Conservation (phyloP, 2,329 filamentous ascomycete species). For the Diaporthe sp. region DNA sequence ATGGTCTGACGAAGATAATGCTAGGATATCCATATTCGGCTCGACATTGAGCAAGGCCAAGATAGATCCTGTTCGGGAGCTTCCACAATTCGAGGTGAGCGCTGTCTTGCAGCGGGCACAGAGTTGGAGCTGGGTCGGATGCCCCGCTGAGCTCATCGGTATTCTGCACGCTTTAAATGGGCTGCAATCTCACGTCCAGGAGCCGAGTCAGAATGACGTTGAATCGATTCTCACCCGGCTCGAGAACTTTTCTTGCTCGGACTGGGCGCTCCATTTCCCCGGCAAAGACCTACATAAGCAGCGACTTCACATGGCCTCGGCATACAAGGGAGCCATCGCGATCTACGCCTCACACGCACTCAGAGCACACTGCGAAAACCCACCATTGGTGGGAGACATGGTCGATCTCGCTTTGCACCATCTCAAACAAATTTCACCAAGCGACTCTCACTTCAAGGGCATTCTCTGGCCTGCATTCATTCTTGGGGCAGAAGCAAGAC, state of each 20-base stretch:
- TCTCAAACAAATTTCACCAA: constrained; percentile 24
- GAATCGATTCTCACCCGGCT: background rate
- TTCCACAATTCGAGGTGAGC: background rate
- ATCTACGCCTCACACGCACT: background rate
- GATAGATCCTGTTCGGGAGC: background rate
- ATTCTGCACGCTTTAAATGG: background rate
- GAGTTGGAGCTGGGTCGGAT: constrained; percentile 5
- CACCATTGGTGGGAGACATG: background rate
- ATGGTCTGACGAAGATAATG: background rate
- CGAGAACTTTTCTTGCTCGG: background rate
- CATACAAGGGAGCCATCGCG: background rate
- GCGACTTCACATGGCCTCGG: background rate
- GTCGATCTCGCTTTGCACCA: background rate
- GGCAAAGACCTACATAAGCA: background rate
- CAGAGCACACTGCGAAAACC: background rate
- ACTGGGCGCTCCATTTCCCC: background rate
- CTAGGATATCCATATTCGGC: constrained; percentile 14
- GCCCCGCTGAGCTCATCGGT: background rate
- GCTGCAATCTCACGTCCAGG: background rate
- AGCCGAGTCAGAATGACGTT: background rate
- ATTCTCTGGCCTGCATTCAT: constrained; percentile 34
- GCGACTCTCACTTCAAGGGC: constrained; percentile 35
- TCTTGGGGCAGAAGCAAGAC: constrained; percentile 28
- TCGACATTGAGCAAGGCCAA: background rate
- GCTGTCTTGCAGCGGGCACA: background rate